phyloP scores from a whole-genome alignment of 805 yeast genomes.

The Kazachstania taianensis region DNA sequence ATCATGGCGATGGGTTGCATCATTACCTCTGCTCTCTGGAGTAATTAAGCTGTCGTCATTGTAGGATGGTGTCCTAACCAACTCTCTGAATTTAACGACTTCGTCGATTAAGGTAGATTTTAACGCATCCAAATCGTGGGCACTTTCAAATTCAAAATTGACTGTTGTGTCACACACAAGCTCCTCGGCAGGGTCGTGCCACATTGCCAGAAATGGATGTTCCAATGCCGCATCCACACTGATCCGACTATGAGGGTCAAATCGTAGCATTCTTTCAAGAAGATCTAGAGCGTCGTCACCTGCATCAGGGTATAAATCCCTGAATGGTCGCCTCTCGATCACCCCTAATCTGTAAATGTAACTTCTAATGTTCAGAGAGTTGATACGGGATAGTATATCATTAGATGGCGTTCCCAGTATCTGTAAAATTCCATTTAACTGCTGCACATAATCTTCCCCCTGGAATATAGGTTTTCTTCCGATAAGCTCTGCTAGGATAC shows the following conservation, averaged over 20 bases:
- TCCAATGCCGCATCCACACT: constrained; percentile 77
- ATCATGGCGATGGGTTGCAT: no score
- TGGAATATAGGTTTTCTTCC: constrained; percentile 87
- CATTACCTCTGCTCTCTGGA: not conserved
- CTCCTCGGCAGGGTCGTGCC: constrained; percentile 93
- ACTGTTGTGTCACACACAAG: constrained; percentile 69
- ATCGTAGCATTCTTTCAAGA: constrained; percentile 63
- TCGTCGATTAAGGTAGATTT: constrained; percentile 68
- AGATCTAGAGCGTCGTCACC: constrained; percentile 78
- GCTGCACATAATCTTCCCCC: constrained; percentile 94
- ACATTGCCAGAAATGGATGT: constrained; percentile 77
- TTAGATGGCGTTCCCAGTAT: constrained; percentile 83
- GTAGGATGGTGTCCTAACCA: no score
- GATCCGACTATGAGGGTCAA: constrained; percentile 76
- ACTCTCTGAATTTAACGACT: constrained; percentile 63
- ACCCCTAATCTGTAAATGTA: constrained; percentile 78
- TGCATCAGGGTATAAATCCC: constrained; percentile 65
- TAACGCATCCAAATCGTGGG: constrained; percentile 70
- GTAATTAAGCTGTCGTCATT: constrained; percentile 21
- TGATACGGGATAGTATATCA: constrained; percentile 54
- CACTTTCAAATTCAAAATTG: constrained; percentile 81
- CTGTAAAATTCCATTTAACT: constrained; percentile 73
- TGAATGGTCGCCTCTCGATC: constrained; percentile 64
- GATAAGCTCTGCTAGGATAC: constrained; percentile 87
- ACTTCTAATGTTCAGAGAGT: constrained; percentile 81